A percentile compares a stretch with the other conserved stretches of the same genome.
phyloP scores from a whole-genome alignment of 352 stramenopile species.

The Labyrinthula sp. region DNA sequence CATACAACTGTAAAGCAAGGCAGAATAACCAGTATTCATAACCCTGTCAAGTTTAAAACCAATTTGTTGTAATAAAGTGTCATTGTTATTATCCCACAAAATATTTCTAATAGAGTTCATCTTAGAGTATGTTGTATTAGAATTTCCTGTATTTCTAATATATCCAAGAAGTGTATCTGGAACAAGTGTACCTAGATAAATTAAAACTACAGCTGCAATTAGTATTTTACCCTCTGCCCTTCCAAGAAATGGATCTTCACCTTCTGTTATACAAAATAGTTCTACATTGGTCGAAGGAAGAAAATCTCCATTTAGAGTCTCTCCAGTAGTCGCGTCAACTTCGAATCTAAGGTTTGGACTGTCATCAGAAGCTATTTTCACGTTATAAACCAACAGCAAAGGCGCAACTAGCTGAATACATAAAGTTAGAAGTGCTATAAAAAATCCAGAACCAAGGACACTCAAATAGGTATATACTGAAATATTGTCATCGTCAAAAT shows the following conservation, averaged over 20 bases:
- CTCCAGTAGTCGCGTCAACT: slow-evolving; percentile 3
- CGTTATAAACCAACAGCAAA: slow-evolving; percentile 15
- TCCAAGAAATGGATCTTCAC: too few relatives aligned
- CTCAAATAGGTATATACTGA: slow-evolving; percentile 30
- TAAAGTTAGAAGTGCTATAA: slow-evolving; percentile 26
- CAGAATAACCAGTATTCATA: slow-evolving; percentile 36
- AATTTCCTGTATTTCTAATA: slow-evolving; percentile 29
- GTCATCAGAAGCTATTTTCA: slow-evolving; percentile 4
- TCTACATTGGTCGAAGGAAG: background rate
- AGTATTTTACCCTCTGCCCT: slow-evolving; percentile 30
- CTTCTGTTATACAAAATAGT: slow-evolving; percentile 4
- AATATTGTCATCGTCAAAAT: slow-evolving; percentile 32
- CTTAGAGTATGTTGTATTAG: slow-evolving; percentile 22
- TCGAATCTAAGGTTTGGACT: slow-evolving; percentile 14
- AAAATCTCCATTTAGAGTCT: too few relatives aligned
- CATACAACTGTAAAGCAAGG: slow-evolving; percentile 33
- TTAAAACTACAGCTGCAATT: slow-evolving; percentile 33
- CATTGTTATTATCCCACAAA: slow-evolving; percentile 32
- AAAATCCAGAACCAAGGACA: slow-evolving; percentile 26
- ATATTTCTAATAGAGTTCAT: slow-evolving; percentile 30
- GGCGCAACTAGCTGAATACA: slow-evolving; percentile 31
- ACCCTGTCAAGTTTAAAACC: slow-evolving; percentile 35
- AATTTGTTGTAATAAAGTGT: slow-evolving; percentile 33
- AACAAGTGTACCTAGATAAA: slow-evolving; percentile 35
- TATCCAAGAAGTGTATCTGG: slow-evolving; percentile 29